Evolutionary conservation across 1,139 yeast species (phyloP).

Genomic region (Citeromyces siamensis): DNA sequence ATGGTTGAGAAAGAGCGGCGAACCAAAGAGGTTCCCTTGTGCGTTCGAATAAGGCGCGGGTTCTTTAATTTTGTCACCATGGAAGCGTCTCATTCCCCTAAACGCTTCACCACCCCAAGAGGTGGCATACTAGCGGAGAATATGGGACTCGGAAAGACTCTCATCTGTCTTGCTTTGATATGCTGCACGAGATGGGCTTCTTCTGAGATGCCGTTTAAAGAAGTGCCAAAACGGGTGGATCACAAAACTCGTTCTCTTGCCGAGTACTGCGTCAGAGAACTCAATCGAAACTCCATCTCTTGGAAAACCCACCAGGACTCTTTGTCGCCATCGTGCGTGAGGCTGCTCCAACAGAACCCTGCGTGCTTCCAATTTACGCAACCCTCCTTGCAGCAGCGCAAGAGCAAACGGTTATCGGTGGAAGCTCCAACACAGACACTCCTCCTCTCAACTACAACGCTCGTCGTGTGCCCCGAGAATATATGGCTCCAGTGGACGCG

Average conservation of each 20-base stretch:
- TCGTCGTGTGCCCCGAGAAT: slow-evolving; percentile 56
- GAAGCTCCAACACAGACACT: slow-evolving; percentile 9
- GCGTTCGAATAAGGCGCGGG: slow-evolving; percentile 24
- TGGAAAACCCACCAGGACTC: slow-evolving; percentile 37
- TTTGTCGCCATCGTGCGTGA: slow-evolving; percentile 31
- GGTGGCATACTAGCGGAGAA: slow-evolving; percentile 69
- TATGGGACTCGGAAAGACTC: slow-evolving; percentile 69
- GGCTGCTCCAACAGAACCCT: slow-evolving; percentile 23
- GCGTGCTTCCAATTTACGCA: slow-evolving; percentile 29
- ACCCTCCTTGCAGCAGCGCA: slow-evolving; percentile 9
- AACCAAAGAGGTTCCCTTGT: slow-evolving; percentile 2
- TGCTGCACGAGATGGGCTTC: slow-evolving; percentile 41
- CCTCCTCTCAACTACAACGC: slow-evolving; percentile 36
- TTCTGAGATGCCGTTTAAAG: slow-evolving; percentile 27
- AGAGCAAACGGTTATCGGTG: slow-evolving; percentile 8
- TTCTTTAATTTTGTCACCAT: slow-evolving; percentile 8
- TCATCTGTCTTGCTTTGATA: slow-evolving; percentile 50
- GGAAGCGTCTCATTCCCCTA: slow-evolving; percentile 23
- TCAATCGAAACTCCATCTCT: slow-evolving; percentile 36
- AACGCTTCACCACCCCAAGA: slow-evolving; percentile 30
- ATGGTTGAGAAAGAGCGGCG: slow-evolving; percentile 39
- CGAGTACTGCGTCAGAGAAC: slow-evolving; percentile 28
- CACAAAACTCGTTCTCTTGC: slow-evolving; percentile 18
- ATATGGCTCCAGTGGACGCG: slow-evolving; percentile 52
- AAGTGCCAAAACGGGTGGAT: slow-evolving; percentile 16